Percentiles rank a stretch among this genome's conserved stretches.
phyloP scores from a whole-genome alignment of 768 basidiomycete genomes.

The Rhizopogon roseolus region DNA sequence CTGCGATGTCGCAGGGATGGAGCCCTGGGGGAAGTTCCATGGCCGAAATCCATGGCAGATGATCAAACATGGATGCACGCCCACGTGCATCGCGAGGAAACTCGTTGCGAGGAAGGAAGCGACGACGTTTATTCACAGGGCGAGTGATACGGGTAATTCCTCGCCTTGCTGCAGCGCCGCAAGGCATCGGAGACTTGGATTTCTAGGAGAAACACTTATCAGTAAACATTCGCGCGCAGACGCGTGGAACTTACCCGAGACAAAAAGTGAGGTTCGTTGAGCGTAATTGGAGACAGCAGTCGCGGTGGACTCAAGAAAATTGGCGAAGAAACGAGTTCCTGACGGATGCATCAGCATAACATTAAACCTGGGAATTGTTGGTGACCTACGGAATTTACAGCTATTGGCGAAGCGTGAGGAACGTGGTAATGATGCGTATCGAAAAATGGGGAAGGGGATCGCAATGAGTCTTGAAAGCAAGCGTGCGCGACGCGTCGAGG shows the following conservation, averaged over 20 bases:
- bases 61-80: slow-evolving; percentile 45
- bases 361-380: not conserved
- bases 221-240: not conserved
- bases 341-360: slow-evolving; percentile 6
- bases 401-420: not conserved
- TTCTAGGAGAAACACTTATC: slow-evolving; percentile 20
- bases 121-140: slow-evolving; percentile 34
- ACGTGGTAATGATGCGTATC: not conserved
- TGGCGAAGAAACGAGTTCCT: slow-evolving; percentile 19
- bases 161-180: slow-evolving; percentile 32
- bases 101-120: slow-evolving; percentile 37
- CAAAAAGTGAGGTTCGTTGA: slow-evolving; percentile 23
- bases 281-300: slow-evolving; percentile 34
- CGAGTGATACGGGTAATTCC: slow-evolving; percentile 31
- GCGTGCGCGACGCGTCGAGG: slow-evolving; percentile 28
- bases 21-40: slow-evolving; percentile 44
- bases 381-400: slow-evolving; percentile 3
- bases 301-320: slow-evolving; percentile 24
- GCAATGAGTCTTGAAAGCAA: slow-evolving; percentile 1
- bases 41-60: slow-evolving; percentile 63
- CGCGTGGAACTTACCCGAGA: slow-evolving; percentile 13
- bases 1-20: slow-evolving; percentile 54
- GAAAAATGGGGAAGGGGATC: not conserved
- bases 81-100: slow-evolving; percentile 31
- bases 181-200: slow-evolving; percentile 34